Conservation (phyloP, 257 asterid species). For the Osmanthus fragrans region DNA sequence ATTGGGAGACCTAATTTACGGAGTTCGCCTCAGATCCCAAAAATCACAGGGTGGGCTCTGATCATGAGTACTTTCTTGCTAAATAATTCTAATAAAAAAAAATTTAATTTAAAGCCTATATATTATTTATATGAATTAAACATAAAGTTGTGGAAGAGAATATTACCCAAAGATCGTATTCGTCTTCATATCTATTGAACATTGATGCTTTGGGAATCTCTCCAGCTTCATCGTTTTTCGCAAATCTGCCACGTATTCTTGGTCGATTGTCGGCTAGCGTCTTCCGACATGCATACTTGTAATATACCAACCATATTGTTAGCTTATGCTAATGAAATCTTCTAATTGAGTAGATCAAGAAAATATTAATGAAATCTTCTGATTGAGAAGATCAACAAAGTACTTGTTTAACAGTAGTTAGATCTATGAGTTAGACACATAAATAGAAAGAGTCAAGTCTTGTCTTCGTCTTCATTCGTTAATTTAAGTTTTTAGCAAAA, state of each 20-base stretch:
- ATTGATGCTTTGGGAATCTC: slow-evolving; percentile 66
- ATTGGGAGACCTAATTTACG: too few relatives aligned
- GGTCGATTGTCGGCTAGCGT: slow-evolving; percentile 85
- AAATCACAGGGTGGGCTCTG: too few relatives aligned
- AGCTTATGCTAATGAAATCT: background rate
- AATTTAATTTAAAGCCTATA: background rate
- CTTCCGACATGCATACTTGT: slow-evolving; percentile 81
- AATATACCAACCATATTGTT: slow-evolving; percentile 6
- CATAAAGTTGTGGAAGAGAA: slow-evolving; percentile 20
- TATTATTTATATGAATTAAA: background rate
- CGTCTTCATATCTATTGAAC: slow-evolving; percentile 57
- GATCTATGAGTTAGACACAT: background rate
- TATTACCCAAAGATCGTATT: slow-evolving; percentile 77
- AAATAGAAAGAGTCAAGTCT: background rate
- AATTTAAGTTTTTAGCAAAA: background rate
- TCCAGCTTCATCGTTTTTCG: slow-evolving; percentile 69
- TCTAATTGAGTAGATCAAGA: background rate
- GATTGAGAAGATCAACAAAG: too few relatives aligned
- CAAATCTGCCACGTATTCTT: slow-evolving; percentile 89
- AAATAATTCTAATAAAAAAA: background rate
- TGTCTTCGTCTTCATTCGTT: background rate
- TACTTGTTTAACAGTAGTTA: too few relatives aligned
- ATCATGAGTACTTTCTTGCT: slow-evolving; percentile 3
- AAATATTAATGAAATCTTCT: too few relatives aligned
- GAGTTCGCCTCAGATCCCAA: too few relatives aligned